These are phyloP conservation scores for Sparassis latifolia DNA, from an alignment of 1,284 basidiomycete genomes.

Conservation along the genomic window DNA sequence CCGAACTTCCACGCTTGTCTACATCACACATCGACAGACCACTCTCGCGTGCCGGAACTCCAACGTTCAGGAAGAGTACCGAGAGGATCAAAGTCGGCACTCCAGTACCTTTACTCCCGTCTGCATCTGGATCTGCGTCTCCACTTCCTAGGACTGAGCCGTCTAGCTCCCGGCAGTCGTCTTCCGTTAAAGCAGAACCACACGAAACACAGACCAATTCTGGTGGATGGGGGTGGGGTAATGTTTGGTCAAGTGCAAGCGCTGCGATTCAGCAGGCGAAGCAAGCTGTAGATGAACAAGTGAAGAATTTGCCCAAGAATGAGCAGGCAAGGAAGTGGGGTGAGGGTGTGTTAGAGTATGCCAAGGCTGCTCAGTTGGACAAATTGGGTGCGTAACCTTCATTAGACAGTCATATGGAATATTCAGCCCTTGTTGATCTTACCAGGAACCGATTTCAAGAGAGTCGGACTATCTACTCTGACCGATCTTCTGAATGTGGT, in stretches of 20 bases:
- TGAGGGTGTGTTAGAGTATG: conserved; percentile 41
- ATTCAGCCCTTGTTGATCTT: background rate
- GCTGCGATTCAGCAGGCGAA: conserved; percentile 84
- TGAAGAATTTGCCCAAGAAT: conserved; percentile 74
- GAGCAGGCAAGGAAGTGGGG: conserved; percentile 79
- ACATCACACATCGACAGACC: conserved; percentile 51
- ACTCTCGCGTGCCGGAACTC: conserved; percentile 61
- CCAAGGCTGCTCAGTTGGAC: conserved; percentile 59
- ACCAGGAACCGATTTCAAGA: conserved; percentile 80
- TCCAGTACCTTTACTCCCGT: conserved; percentile 28
- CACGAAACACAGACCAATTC: conserved; percentile 21
- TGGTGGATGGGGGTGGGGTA: conserved; percentile 72
- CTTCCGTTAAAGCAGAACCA: conserved; percentile 18
- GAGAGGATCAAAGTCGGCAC: conserved; percentile 68
- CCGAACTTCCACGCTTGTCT: conserved; percentile 61
- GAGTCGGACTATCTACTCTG: conserved; percentile 80
- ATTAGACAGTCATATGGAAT: background rate
- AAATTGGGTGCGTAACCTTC: conserved; percentile 57
- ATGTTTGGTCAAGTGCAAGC: conserved; percentile 82
- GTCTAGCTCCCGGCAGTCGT: conserved; percentile 18
- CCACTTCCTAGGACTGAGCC: conserved; percentile 30
- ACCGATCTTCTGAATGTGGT: conserved; percentile 93
- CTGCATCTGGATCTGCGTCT: conserved; percentile 30
- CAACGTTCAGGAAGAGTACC: conserved; percentile 68
- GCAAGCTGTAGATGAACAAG: conserved; percentile 86